These are phyloP conservation scores for Ogataea wickerhamii DNA, from an alignment of 805 yeast species.

Conservation along the genomic window DNA sequence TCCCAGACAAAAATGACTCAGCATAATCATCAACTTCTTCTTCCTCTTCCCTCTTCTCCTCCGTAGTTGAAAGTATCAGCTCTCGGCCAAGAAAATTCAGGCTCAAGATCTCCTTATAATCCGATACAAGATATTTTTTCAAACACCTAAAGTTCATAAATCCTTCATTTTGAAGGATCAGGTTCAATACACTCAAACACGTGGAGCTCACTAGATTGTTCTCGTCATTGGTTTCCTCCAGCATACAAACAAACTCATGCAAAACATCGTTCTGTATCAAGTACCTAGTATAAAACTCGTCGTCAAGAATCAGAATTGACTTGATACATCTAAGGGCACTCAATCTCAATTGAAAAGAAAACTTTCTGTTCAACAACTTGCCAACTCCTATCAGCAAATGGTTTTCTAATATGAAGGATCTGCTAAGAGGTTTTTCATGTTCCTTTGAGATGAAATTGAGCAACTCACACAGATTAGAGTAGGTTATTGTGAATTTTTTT, in stretches of 20 bases:
- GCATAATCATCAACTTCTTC: neutral
- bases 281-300: constrained; percentile 53
- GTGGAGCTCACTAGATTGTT: constrained; percentile 74
- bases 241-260: constrained; percentile 42
- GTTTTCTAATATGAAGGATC: constrained; percentile 61
- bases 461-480: constrained; percentile 57
- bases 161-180: constrained; percentile 19
- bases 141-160: constrained; percentile 20
- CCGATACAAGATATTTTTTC: constrained; percentile 18
- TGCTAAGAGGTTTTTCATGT: constrained; percentile 55
- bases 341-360: constrained; percentile 53
- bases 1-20: too few relatives aligned
- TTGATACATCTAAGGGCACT: constrained; percentile 70
- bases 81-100: constrained; percentile 23
- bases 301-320: constrained; percentile 57
- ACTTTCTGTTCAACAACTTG: constrained; percentile 40
- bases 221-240: constrained; percentile 43
- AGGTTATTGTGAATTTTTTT: constrained; percentile 15
- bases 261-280: constrained; percentile 58
- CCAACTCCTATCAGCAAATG: constrained; percentile 55
- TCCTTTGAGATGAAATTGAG: constrained; percentile 62
- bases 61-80: constrained; percentile 7
- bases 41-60: neutral
- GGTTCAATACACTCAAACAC: constrained; percentile 53
- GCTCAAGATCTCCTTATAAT: constrained; percentile 15